Base-by-base conservation (phyloP, 176 grass and related monocot genomes). In the Hsuehochloa calcarea region DNA sequence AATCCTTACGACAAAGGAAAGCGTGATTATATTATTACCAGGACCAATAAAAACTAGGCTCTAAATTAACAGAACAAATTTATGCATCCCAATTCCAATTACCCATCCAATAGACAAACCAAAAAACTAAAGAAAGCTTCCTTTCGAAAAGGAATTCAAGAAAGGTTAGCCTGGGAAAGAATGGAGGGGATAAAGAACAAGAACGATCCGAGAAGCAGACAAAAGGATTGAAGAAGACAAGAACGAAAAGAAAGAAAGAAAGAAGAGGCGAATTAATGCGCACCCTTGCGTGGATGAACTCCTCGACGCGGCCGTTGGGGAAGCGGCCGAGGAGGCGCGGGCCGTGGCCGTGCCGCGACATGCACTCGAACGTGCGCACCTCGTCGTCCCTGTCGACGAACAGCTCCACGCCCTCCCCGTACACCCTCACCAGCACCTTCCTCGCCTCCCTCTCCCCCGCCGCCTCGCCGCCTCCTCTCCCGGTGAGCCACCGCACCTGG, bases 221-320 rank as follows among this genome's bases (percentile, higher is more conserved):
- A 64, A 65, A 16, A 23, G 23, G 22, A 10, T 68, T 9, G 10
- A 60, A 8, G 9, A 9, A 22, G 4, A 47, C 65, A 46, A 44
- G 16, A 74, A 38, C 19, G 50, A 54, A 54, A 54, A 50, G 47
- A 52, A 43, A 44, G 50, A 50, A 9, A 20, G 10, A 59, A 29
- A 37, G 14, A 51, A 44, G 34, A 47, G 5, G 8, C 54, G 20
- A n/a, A 41, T 19, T 19, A 62, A 62, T 62, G 60, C 38, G 79
- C 60, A 94, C 92, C 87, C 90, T 90, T 25, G 93, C 93, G 70
- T 95, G 82, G 83, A 95, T 89, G 72, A 95, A 95, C 85, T 95
- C 93, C 93, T 95, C 90, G 63, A 95, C 77, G 40, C 93, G 93
- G 38, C 93, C 93, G 86, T 67, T 92, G 50, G 73, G 52, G 82